A percentile compares a stretch with the other conserved stretches of the same genome.
phyloP scores from a whole-genome alignment of 257 asterid genomes.

The Euphrasia confusa region DNA sequence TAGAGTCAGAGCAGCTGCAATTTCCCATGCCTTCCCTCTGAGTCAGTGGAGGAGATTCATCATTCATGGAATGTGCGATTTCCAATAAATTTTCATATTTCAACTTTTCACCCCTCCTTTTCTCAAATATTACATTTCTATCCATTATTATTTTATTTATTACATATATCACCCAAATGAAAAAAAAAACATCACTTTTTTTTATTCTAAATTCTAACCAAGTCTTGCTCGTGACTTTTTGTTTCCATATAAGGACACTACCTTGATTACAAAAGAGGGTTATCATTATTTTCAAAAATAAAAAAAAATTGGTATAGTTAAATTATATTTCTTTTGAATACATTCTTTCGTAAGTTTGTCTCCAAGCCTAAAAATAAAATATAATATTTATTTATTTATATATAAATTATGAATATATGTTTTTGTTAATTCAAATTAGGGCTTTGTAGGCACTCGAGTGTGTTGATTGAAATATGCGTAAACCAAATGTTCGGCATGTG shows the following conservation, averaged over 20 bases:
- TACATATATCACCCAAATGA: no score
- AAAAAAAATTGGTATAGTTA: no score
- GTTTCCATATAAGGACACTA: background rate
- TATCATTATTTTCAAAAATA: background rate
- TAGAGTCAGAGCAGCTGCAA: slow-evolving; percentile 35
- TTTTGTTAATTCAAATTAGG: background rate
- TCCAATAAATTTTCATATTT: slow-evolving; percentile 25
- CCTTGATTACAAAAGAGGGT: background rate
- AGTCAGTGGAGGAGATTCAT: slow-evolving; percentile 31
- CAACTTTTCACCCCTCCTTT: slow-evolving; percentile 19
- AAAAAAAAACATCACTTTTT: background rate
- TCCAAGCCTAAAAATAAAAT: background rate
- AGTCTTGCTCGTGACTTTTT: background rate
- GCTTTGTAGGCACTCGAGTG: slow-evolving; percentile 6
- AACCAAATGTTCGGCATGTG: slow-evolving; percentile 31
- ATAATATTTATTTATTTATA: no score
- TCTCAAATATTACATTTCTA: background rate
- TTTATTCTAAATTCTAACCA: background rate
- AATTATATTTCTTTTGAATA: background rate
- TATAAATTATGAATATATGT: no score
- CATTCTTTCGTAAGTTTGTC: background rate
- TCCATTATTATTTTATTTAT: background rate
- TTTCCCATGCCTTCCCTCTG: slow-evolving; percentile 33
- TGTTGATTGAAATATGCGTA: slow-evolving; percentile 15
- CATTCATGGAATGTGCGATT: slow-evolving; percentile 38